Base-by-base conservation (phyloP, 495 filamentous ascomycete genomes). In the Pseudomonodictys pantanalensis region DNA sequence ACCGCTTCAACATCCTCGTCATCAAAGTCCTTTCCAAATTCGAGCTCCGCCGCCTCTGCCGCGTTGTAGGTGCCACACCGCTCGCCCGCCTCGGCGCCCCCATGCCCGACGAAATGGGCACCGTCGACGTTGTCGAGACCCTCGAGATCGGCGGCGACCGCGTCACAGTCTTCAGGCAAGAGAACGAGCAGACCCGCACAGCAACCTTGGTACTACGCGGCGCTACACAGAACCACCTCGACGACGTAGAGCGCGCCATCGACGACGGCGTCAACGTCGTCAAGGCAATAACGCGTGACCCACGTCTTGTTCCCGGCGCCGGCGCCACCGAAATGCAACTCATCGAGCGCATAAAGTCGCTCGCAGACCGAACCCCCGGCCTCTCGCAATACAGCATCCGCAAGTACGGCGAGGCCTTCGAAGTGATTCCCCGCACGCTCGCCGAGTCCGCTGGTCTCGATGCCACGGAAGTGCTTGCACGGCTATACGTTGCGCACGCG, bases 81-180 rank as follows among this genome's bases (percentile, higher is more conserved):
- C 83, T 99, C 52, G 95, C 95, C 30, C 86, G 95, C 66, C 82
- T 99, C 47, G 95, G 95, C 52, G 95, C 95, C 8, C 95, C 95
- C 25, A 99, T 99, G 95, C 95, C 95, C 23, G 95, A 99, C 68
- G 95, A 99, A 80, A 97, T 97, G 91, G 95, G 95, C 61, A 86
- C 73, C 62, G 80, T 97, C 58, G 95, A 99, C 75, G 75, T 99
- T 25, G 92, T 99, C 18, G 95, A 97, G 81, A 99, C 95, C 6
- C 82, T 92, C 42, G 95, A 99, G 76, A 97, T 99, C 71, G 95
- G 95, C 55, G 95, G 95, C 69, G 95, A 99, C 78, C 88, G 95
- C 32, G 95, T 99, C 38, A 99, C 95, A 8, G 92, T 97, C 20
- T 99, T 99, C 83, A 80, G 95, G 62, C 95, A 99, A 79, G 93